Conservation (phyloP, 2,329 filamentous ascomycete species). For the Nannizzia gypsea region DNA sequence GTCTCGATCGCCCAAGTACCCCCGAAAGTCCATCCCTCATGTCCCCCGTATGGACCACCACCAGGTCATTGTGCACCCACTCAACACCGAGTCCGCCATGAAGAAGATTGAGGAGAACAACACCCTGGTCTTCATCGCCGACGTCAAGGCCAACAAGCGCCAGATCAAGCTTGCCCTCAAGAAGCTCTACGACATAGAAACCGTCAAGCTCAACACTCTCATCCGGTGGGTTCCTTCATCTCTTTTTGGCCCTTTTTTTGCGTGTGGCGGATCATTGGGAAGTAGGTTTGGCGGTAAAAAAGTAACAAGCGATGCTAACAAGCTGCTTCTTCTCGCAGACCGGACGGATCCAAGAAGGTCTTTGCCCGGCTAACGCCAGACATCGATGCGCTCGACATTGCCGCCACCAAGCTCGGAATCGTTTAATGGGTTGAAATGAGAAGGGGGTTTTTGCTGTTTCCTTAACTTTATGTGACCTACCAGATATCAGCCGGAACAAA, state of each 20-base stretch:
- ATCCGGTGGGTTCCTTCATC: conserved; percentile 57
- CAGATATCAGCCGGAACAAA: conserved; percentile 10
- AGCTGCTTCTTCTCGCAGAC: conserved; percentile 49
- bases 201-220: conserved; percentile 98
- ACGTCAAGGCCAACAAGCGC: conserved; percentile 97
- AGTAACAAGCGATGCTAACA: conserved; percentile 10
- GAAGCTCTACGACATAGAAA: conserved; percentile 98
- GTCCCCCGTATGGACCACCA: conserved; percentile 87
- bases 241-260: no score
- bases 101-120: conserved; percentile 99
- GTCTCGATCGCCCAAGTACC: conserved; percentile 87
- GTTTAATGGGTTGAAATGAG: conserved; percentile 48
- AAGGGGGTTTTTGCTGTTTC: conserved; percentile 8
- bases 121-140: conserved; percentile 95
- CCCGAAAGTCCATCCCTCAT: conserved; percentile 86
- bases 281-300: no score
- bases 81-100: conserved; percentile 99
- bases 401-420: conserved; percentile 95
- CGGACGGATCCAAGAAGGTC: conserved; percentile 97
- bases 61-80: conserved; percentile 94
- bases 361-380: conserved; percentile 91
- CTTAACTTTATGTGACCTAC: conserved; percentile 8
- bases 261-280: no score
- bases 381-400: conserved; percentile 97
- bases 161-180: conserved; percentile 98